Evolutionary conservation across 352 stramenopile genomes (phyloP).

Genomic region (Phytophthora podocarpi): DNA sequence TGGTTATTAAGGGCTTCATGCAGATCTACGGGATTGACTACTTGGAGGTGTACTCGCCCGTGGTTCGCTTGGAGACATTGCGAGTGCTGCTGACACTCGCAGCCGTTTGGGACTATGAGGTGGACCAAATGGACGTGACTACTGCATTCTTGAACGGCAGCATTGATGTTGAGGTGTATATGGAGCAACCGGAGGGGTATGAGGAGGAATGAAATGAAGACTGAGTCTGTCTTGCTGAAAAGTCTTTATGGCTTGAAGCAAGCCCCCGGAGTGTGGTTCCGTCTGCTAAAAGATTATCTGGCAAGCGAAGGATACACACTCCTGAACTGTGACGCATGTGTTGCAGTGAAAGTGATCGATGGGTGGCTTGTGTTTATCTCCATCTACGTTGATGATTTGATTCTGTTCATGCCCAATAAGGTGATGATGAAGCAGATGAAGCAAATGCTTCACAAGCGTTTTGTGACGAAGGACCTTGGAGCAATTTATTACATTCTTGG

Average conservation of each 20-base stretch:
- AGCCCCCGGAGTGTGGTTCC: background rate
- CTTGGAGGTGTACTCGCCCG: slow-evolving; percentile 2
- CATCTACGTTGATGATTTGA: too few species aligned
- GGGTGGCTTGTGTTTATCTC: too few species aligned
- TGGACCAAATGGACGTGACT: slow-evolving; percentile 8
- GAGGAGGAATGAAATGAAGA: slow-evolving; percentile 13
- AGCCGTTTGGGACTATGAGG: slow-evolving; percentile 13
- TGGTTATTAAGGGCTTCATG: slow-evolving; percentile 11
- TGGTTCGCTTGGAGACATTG: slow-evolving; percentile 2
- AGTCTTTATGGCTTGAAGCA: slow-evolving; percentile 26
- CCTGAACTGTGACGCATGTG: background rate
- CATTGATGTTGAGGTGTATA: slow-evolving; percentile 23
- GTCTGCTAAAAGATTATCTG: too few species aligned
- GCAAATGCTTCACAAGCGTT: too few species aligned
- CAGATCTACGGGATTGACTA: slow-evolving; percentile 5
- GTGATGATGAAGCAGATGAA: too few species aligned
- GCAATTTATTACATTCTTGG: too few species aligned
- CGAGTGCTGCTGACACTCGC: background rate
- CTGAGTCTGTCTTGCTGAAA: slow-evolving; percentile 22
- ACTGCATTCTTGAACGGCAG: slow-evolving; percentile 21
- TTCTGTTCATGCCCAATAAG: too few species aligned
- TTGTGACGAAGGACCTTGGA: too few species aligned
- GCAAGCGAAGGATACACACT: too few species aligned
- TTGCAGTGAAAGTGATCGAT: too few species aligned
- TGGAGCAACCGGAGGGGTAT: slow-evolving; percentile 26